A percentile compares a stretch with the other conserved stretches of the same genome.
Evolutionary conservation across 371 early-diverging fungal genomes (phyloP).

Genomic region (Zopfochytrium polystomum): DNA sequence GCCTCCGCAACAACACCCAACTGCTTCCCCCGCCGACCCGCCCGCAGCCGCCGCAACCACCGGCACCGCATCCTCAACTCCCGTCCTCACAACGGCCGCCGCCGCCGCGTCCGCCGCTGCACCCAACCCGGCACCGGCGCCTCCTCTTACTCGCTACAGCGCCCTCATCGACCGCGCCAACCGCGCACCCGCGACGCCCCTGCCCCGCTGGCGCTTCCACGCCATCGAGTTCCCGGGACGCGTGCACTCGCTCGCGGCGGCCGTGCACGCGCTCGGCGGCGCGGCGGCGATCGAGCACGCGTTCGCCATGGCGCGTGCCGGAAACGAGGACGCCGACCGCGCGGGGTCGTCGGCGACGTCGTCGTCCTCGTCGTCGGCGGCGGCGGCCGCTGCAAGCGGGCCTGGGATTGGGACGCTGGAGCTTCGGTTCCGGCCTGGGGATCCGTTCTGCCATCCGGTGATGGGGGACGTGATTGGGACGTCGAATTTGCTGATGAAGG

Average conservation of each 20-base stretch:
- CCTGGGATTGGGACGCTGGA: slow-evolving; percentile 43
- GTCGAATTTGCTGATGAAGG: slow-evolving; percentile 56
- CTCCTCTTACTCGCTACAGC: too few relatives aligned
- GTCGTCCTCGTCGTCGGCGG: too few relatives aligned
- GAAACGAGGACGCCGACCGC: background rate
- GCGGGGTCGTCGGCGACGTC: background rate
- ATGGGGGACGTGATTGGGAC: slow-evolving; percentile 52
- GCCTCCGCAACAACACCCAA: too few relatives aligned
- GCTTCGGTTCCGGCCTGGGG: slow-evolving; percentile 51
- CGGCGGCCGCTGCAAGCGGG: background rate
- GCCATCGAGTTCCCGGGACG: slow-evolving; percentile 62
- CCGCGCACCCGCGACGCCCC: slow-evolving; percentile 24
- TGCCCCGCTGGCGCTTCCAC: slow-evolving; percentile 49
- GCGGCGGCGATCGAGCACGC: slow-evolving; percentile 40
- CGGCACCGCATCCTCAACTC: too few relatives aligned
- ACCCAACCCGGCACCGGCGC: too few relatives aligned
- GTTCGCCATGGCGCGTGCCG: background rate
- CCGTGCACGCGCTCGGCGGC: slow-evolving; percentile 55
- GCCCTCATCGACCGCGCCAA: background rate
- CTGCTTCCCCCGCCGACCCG: too few relatives aligned
- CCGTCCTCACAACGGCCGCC: too few relatives aligned
- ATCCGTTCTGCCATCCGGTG: slow-evolving; percentile 65
- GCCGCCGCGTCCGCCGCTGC: too few relatives aligned
- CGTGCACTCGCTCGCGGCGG: slow-evolving; percentile 46
- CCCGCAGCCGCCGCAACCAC: too few relatives aligned